A percentile compares a stretch with the other conserved stretches of the same genome.
Conservation (phyloP, 805 yeast species). For the Candida nanaspora region DNA sequence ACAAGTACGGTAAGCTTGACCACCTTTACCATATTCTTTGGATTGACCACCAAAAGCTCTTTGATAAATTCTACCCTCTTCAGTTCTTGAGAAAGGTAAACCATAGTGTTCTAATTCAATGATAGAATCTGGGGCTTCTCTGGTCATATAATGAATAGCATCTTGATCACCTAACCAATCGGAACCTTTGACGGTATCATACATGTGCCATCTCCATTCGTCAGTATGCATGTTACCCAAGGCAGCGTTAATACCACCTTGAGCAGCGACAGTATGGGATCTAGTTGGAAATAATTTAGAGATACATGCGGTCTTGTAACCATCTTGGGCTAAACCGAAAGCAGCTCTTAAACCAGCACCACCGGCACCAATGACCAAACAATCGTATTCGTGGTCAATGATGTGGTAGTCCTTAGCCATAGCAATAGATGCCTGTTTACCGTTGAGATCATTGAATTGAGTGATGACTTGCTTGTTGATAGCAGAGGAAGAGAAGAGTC, state of each 20-base stretch:
- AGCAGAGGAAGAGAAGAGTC: constrained; percentile 24
- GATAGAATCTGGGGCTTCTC: constrained; percentile 93
- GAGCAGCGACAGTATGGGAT: constrained; percentile 98
- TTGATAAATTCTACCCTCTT: constrained; percentile 94
- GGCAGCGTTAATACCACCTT: constrained; percentile 99
- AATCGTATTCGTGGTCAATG: constrained; percentile 96
- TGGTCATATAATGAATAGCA: constrained; percentile 98
- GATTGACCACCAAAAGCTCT: constrained; percentile 99
- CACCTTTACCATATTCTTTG: constrained; percentile 93
- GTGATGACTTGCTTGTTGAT: constrained; percentile 25
- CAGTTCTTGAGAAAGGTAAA: constrained; percentile 96
- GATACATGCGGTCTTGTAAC: constrained; percentile 95
- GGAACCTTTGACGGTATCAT: constrained; percentile 97
- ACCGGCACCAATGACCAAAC: constrained; percentile 97
- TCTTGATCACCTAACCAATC: constrained; percentile 99
- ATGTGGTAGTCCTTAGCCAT: constrained; percentile 75
- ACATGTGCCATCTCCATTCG: constrained; percentile 99
- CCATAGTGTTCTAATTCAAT: constrained; percentile 97
- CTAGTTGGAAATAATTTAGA: constrained; percentile 96
- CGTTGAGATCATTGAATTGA: constrained; percentile 34
- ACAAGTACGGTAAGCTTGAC: constrained; percentile 98
- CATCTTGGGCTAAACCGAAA: constrained; percentile 94
- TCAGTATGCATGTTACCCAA: constrained; percentile 97
- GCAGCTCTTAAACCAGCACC: constrained; percentile 99
- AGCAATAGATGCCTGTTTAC: constrained; percentile 46